Conservation (phyloP, 345 rosid species). For the Dipteronia sinensis region DNA sequence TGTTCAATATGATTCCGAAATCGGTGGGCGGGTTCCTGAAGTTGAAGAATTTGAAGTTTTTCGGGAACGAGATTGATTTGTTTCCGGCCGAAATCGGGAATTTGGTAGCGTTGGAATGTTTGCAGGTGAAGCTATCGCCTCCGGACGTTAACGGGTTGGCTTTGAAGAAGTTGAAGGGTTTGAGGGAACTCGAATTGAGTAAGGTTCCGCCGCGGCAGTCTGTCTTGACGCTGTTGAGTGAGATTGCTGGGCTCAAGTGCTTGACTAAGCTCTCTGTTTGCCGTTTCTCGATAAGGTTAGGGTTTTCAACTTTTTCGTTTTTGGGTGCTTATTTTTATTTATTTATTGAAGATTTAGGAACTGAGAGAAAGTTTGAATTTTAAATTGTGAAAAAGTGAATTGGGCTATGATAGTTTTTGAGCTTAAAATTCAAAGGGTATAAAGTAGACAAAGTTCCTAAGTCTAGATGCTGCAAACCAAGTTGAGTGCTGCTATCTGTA, state of each 20-base stretch:
- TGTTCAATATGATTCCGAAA: constrained; percentile 75
- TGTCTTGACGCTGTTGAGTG: constrained; percentile 69
- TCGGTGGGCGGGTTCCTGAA: constrained; percentile 55
- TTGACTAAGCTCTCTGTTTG: constrained; percentile 91
- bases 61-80: constrained; percentile 73
- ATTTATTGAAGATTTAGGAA: background rate
- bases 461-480: background rate
- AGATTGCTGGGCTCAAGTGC: constrained; percentile 73
- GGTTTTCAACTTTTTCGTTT: constrained; percentile 3
- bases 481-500: background rate
- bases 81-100: constrained; percentile 74
- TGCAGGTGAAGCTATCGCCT: constrained; percentile 79
- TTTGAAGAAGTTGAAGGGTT: constrained; percentile 61
- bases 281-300: constrained; percentile 84
- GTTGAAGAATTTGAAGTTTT: constrained; percentile 76
- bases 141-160: constrained; percentile 61
- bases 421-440: background rate
- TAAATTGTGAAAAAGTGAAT: background rate
- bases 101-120: constrained; percentile 70
- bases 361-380: background rate
- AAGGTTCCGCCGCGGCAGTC: constrained; percentile 73
- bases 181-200: constrained; percentile 89
- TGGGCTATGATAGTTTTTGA: background rate
- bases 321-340: background rate
- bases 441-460: background rate